These are phyloP conservation scores for Aspergillus aculeatus DNA, from an alignment of 2,329 filamentous ascomycete genomes.

Conservation along the genomic window DNA sequence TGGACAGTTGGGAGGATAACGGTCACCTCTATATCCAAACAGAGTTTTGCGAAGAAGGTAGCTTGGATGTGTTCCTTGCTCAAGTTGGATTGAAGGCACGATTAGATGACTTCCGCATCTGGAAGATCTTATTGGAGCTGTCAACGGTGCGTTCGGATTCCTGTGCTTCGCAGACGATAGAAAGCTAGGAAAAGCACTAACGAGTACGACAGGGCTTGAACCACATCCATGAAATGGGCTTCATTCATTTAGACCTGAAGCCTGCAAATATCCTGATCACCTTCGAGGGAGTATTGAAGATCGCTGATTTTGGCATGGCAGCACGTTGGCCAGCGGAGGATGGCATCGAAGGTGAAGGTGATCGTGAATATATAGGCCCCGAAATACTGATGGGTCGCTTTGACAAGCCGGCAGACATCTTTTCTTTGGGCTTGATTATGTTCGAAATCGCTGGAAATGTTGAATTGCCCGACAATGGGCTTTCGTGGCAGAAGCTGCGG, in stretches of 20 bases:
- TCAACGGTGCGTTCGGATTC: constrained; percentile 59
- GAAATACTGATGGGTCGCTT: constrained; percentile 85
- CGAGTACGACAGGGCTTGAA: constrained; percentile 67
- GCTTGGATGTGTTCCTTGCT: constrained; percentile 80
- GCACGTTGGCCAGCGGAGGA: constrained; percentile 72
- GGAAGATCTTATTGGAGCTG: constrained; percentile 92
- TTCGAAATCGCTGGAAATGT: constrained; percentile 94
- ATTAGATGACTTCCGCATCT: constrained; percentile 95
- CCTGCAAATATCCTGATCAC: constrained; percentile 66
- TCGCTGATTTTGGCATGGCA: constrained; percentile 70
- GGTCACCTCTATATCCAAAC: constrained; percentile 93
- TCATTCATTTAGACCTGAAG: constrained; percentile 69
- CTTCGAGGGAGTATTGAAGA: constrained; percentile 65
- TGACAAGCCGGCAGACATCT: constrained; percentile 90
- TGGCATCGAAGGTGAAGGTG: constrained; percentile 84
- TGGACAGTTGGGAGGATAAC: constrained; percentile 84
- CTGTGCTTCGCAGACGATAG: not conserved
- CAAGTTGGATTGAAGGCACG: constrained; percentile 78
- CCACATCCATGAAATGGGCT: constrained; percentile 84
- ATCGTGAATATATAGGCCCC: constrained; percentile 92
- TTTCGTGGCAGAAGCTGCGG: constrained; percentile 84
- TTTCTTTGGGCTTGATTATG: constrained; percentile 90
- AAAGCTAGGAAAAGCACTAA: constrained; percentile 7
- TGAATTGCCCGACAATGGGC: constrained; percentile 86
- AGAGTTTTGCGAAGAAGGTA: constrained; percentile 93